Conservation (phyloP, 331 rosid species). For the Malus hybrid region DNA sequence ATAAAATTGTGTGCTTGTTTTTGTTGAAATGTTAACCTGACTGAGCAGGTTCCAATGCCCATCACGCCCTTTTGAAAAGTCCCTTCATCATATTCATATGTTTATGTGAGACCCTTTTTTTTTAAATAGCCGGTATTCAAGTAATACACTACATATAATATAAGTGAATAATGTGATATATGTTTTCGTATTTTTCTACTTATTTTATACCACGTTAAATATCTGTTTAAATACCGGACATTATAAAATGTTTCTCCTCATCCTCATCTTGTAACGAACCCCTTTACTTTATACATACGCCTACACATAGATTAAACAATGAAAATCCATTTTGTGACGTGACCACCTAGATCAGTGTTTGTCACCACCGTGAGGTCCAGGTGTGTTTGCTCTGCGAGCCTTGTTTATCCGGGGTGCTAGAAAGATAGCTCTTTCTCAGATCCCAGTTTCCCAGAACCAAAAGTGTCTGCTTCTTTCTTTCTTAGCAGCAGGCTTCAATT, state of each 20-base stretch:
- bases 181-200: no score
- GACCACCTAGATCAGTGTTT: neutral
- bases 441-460: neutral
- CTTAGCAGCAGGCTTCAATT: conserved; percentile 26
- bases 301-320: no score
- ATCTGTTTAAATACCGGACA: no score
- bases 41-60: neutral
- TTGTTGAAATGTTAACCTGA: neutral
- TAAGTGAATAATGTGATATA: no score
- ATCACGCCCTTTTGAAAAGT: conserved; percentile 14
- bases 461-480: neutral
- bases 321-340: conserved; percentile 17
- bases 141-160: no score
- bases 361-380: neutral
- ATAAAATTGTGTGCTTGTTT: neutral
- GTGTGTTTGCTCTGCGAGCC: conserved; percentile 5
- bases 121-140: no score
- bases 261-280: no score
- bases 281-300: no score
- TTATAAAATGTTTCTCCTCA: no score
- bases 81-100: neutral
- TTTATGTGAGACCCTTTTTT: no score
- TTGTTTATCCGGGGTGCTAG: conserved; percentile 26
- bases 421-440: conserved; percentile 8
- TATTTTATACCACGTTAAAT: no score